Evolutionary conservation across 2,329 filamentous ascomycete species (phyloP).

Genomic region (Ophiostoma novo-ulmi): DNA sequence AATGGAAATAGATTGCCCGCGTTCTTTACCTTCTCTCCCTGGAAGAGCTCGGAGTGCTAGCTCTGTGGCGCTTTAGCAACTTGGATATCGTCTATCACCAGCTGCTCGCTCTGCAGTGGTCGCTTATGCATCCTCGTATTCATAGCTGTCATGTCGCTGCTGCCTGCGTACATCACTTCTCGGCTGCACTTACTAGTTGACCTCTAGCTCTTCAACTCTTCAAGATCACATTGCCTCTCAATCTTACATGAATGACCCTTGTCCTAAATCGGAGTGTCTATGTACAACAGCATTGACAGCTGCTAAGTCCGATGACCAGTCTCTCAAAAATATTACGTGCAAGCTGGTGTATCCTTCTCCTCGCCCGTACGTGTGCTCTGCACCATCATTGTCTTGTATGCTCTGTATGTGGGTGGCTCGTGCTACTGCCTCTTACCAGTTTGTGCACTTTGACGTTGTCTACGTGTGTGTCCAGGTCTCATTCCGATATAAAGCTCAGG

Average conservation of each 20-base stretch:
- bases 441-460: background rate
- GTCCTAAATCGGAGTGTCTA: constrained; percentile 2
- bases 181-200: constrained; percentile 2
- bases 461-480: background rate
- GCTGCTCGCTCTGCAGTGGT: background rate
- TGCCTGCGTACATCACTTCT: background rate
- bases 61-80: too few species aligned
- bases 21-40: background rate
- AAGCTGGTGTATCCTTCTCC: background rate
- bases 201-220: background rate
- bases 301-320: background rate
- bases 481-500: background rate
- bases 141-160: background rate
- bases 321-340: background rate
- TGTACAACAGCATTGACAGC: background rate
- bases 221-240: background rate
- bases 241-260: background rate
- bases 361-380: background rate
- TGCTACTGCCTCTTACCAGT: background rate
- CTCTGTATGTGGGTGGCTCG: background rate
- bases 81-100: background rate
- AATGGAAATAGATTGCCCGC: background rate
- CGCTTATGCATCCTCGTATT: background rate
- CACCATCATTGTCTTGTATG: too few species aligned
- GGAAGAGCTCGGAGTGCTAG: background rate